A percentile compares a stretch with the other conserved stretches of the same genome.
Evolutionary conservation across 2,329 filamentous ascomycete species (phyloP).

Genomic region (Monosporascus sp.): DNA sequence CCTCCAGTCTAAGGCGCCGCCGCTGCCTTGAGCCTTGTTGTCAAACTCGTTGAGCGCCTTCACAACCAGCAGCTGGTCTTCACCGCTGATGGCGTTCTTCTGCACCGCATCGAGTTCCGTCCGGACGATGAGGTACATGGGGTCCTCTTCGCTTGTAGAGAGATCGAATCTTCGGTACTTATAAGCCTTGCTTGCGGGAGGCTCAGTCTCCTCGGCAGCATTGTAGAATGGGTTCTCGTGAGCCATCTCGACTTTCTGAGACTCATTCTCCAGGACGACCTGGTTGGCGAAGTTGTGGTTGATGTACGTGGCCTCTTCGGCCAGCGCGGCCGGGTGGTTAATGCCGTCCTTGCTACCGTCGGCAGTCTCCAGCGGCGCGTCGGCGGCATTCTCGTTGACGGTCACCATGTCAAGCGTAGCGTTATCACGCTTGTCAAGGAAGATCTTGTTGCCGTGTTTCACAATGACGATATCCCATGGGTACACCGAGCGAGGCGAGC

Average conservation of each 20-base stretch:
- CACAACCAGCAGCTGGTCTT: conserved; percentile 86
- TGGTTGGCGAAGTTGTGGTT: conserved; percentile 99
- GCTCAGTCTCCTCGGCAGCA: conserved; percentile 84
- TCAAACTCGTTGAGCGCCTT: conserved; percentile 99
- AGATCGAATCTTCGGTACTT: conserved; percentile 97
- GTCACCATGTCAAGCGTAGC: conserved; percentile 95
- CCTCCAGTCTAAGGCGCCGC: conserved; percentile 94
- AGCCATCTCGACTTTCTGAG: conserved; percentile 74
- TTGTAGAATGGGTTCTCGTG: conserved; percentile 98
- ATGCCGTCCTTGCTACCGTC: conserved; percentile 91
- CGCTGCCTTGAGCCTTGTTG: conserved; percentile 92
- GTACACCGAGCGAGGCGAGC: conserved; percentile 91
- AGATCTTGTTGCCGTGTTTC: conserved; percentile 92
- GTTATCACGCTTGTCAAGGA: conserved; percentile 96
- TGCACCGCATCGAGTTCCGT: conserved; percentile 93
- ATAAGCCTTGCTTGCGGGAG: conserved; percentile 93
- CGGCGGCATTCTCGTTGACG: conserved; percentile 97
- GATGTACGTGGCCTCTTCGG: conserved; percentile 98
- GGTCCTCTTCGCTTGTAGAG: conserved; percentile 90
- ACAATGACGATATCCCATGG: conserved; percentile 97
- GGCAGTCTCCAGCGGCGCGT: conserved; percentile 85
- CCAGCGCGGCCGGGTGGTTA: conserved; percentile 89
- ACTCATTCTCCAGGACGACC: conserved; percentile 79
- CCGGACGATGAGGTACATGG: conserved; percentile 86
- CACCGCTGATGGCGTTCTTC: conserved; percentile 88